phyloP scores from a whole-genome alignment of 2,329 filamentous ascomycete genomes.

The Aspergillus novoparasiticus region DNA sequence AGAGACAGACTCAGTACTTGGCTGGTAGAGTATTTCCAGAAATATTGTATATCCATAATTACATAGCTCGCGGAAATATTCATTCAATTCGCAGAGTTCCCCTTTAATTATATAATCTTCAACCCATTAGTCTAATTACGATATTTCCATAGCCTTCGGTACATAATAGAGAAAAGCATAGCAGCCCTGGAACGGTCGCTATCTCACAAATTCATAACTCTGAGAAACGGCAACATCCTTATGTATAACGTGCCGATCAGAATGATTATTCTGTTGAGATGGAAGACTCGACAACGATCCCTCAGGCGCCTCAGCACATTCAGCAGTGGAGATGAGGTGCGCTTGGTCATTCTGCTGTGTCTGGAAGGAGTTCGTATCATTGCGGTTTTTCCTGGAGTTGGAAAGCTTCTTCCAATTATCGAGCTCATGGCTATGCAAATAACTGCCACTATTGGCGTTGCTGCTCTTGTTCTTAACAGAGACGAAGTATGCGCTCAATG shows the following conservation, averaged over 20 bases:
- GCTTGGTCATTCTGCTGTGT: not conserved
- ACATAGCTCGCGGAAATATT: too few relatives aligned
- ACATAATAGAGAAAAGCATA: not conserved
- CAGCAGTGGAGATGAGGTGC: not conserved
- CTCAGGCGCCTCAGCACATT: not conserved
- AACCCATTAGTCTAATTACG: not conserved
- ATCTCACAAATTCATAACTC: not conserved
- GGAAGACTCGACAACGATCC: not conserved
- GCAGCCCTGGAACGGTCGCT: not conserved
- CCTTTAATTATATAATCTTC: not conserved
- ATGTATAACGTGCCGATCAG: not conserved
- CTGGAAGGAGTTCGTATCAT: not conserved
- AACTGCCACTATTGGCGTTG: not conserved
- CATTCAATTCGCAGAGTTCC: too few relatives aligned
- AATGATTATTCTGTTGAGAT: not conserved
- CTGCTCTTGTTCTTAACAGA: not conserved
- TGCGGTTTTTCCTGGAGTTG: not conserved
- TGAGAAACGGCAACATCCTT: not conserved
- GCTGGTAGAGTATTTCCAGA: too few relatives aligned
- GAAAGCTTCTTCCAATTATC: not conserved
- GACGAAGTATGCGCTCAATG: not conserved
- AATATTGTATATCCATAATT: too few relatives aligned
- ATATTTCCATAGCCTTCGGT: fast-evolving
- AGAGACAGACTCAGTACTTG: too few relatives aligned
- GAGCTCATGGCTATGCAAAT: not conserved